These are phyloP conservation scores for Blastosporella zonata DNA, from an alignment of 1,284 basidiomycete genomes.

Conservation along the genomic window DNA sequence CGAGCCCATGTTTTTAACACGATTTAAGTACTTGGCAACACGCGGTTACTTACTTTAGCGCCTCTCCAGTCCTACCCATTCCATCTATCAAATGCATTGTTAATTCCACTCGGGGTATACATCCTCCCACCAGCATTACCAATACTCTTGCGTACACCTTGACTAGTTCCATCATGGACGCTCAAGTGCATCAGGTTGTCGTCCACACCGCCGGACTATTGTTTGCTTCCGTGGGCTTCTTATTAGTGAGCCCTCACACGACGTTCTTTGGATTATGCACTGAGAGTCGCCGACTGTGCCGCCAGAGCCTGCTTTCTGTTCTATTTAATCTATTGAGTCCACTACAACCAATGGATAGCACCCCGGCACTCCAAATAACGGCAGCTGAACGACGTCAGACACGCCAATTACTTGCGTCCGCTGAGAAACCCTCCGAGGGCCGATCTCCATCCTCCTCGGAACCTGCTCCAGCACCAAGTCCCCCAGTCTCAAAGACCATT, in stretches of 20 bases:
- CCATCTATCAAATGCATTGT: constrained; percentile 7
- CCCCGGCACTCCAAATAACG: background rate
- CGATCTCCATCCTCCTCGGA: constrained; percentile 3
- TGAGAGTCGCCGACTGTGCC: background rate
- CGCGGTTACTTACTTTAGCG: background rate
- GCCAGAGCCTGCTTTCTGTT: constrained; percentile 20
- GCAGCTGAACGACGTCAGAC: constrained; percentile 1
- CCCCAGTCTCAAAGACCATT: background rate
- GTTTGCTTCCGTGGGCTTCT: constrained; percentile 26
- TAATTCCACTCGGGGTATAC: constrained; percentile 7
- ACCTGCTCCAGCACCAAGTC: background rate
- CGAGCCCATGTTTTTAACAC: too few species aligned
- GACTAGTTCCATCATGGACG: constrained; percentile 19
- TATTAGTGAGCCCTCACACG: constrained; percentile 22
- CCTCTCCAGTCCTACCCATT: background rate
- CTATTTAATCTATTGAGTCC: constrained; percentile 12
- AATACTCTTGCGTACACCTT: background rate
- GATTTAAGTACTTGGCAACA: background rate
- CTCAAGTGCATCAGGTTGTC: constrained; percentile 18
- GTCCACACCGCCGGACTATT: constrained; percentile 23
- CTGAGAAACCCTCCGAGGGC: background rate
- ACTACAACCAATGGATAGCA: background rate
- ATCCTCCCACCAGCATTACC: constrained; percentile 1
- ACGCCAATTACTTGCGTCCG: background rate
- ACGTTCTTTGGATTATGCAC: background rate